Evolutionary conservation across 768 basidiomycete genomes (phyloP).

Genomic region (Tricholoma furcatifolium): DNA sequence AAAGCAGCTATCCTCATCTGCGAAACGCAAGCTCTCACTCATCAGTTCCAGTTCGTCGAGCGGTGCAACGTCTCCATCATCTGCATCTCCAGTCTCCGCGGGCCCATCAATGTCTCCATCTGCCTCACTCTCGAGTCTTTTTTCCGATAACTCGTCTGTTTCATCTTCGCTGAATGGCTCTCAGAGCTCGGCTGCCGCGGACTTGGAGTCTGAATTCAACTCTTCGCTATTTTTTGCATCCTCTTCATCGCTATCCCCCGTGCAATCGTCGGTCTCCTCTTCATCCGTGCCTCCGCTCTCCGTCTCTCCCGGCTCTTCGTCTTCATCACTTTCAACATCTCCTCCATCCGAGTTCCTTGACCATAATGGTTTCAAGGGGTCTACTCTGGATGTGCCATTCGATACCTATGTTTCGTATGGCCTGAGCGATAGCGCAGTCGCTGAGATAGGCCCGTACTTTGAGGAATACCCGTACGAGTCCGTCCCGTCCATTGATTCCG

Average conservation of each 20-base stretch:
- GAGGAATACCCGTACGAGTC: too few species aligned
- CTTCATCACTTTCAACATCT: slow-evolving; percentile 37
- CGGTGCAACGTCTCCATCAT: slow-evolving; percentile 20
- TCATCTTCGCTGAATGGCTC: too few species aligned
- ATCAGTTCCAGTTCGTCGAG: too few species aligned
- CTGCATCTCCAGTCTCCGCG: slow-evolving; percentile 20
- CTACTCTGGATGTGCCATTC: slow-evolving; percentile 31
- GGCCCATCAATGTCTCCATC: slow-evolving; percentile 21
- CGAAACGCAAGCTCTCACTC: slow-evolving; percentile 24
- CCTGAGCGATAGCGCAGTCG: not conserved
- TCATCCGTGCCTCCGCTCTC: slow-evolving; percentile 10
- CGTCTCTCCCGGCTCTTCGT: slow-evolving; percentile 32
- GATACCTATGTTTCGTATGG: slow-evolving; percentile 23
- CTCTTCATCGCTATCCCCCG: slow-evolving; percentile 5
- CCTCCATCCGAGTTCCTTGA: slow-evolving; percentile 40
- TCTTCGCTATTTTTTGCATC: slow-evolving; percentile 2
- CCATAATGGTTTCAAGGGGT: slow-evolving; percentile 23
- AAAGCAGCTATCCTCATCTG: slow-evolving; percentile 25
- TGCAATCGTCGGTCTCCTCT: slow-evolving; percentile 15
- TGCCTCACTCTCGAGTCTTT: slow-evolving; percentile 4
- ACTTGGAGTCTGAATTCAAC: slow-evolving; percentile 9
- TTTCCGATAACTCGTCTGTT: slow-evolving; percentile 2
- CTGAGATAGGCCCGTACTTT: too few species aligned
- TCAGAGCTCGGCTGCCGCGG: slow-evolving; percentile 1
- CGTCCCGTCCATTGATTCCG: too few species aligned